phyloP scores from a whole-genome alignment of 192 early-diverging fungal genomes.

The Backusella macrospora region DNA sequence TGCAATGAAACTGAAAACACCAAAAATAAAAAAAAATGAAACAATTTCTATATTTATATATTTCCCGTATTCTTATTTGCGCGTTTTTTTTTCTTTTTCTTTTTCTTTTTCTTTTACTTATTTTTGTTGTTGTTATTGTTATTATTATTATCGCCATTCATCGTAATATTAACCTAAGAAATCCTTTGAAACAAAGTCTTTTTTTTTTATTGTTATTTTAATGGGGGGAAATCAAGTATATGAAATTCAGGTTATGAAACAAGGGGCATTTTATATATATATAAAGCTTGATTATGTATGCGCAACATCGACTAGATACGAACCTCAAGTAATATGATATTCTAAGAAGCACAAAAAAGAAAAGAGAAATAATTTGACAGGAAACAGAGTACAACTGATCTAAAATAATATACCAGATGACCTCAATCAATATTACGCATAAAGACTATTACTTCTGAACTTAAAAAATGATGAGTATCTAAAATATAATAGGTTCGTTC shows the following conservation, averaged over 20 bases:
- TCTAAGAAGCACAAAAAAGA: neutral
- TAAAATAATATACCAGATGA: neutral
- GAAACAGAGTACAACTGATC: neutral
- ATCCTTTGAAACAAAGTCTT: neutral
- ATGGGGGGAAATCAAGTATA: no score
- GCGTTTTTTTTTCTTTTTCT: neutral
- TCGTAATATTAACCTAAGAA: neutral
- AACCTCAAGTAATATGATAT: neutral
- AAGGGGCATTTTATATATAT: neutral
- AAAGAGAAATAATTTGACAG: neutral
- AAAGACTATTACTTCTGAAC: no score
- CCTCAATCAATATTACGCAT: no score
- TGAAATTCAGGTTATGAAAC: neutral
- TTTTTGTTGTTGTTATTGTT: neutral
- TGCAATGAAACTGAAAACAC: neutral
- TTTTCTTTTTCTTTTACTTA: neutral
- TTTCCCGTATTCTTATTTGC: neutral
- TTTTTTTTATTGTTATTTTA: neutral
- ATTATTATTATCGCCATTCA: neutral
- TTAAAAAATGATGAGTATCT: no score
- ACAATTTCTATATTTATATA: constrained; percentile 8
- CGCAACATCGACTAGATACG: neutral
- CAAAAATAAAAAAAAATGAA: constrained; percentile 10
- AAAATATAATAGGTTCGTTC: no score
- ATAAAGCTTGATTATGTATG: neutral